Evolutionary conservation across 2,329 filamentous ascomycete species (phyloP).

Genomic region (Rhinocladiella mackenziei): DNA sequence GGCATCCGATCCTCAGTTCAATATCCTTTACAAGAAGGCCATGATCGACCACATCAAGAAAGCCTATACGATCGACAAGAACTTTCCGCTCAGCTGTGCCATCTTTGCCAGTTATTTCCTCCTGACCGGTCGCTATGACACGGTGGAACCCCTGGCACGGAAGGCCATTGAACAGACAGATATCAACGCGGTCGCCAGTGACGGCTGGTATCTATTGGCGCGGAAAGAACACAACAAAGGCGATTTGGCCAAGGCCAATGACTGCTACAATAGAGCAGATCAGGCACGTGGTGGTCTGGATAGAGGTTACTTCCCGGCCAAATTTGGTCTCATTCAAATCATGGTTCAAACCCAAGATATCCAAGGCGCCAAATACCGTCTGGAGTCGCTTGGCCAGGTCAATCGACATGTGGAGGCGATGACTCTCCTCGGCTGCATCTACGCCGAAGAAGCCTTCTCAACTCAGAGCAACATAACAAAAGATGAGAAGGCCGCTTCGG

Average conservation of each 20-base stretch:
- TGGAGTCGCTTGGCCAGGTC: slow-evolving; percentile 84
- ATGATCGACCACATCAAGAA: slow-evolving; percentile 94
- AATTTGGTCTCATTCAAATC: slow-evolving; percentile 89
- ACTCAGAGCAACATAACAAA: slow-evolving; percentile 73
- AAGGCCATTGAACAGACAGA: slow-evolving; percentile 95
- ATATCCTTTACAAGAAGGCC: slow-evolving; percentile 79
- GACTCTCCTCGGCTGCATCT: slow-evolving; percentile 83
- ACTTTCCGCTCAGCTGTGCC: slow-evolving; percentile 81
- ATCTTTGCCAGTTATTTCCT: slow-evolving; percentile 90
- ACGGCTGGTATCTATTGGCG: slow-evolving; percentile 93
- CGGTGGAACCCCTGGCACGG: slow-evolving; percentile 80
- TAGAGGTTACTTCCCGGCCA: slow-evolving; percentile 84
- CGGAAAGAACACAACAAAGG: slow-evolving; percentile 84
- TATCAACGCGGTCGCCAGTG: slow-evolving; percentile 92
- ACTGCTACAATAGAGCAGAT: slow-evolving; percentile 87
- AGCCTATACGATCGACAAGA: slow-evolving; percentile 89
- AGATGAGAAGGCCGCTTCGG: slow-evolving; percentile 81
- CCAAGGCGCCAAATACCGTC: slow-evolving; percentile 83
- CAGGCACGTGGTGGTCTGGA: slow-evolving; percentile 89
- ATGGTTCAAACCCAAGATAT: slow-evolving; percentile 74
- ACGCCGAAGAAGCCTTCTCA: slow-evolving; percentile 89
- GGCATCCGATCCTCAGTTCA: slow-evolving; percentile 79
- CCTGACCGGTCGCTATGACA: slow-evolving; percentile 71
- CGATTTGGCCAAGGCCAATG: slow-evolving; percentile 68
- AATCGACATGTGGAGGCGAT: slow-evolving; percentile 82